Percentiles rank a stretch among this genome's conserved stretches.
phyloP scores from a whole-genome alignment of 257 asterid species.

The Cruciata laevipes region DNA sequence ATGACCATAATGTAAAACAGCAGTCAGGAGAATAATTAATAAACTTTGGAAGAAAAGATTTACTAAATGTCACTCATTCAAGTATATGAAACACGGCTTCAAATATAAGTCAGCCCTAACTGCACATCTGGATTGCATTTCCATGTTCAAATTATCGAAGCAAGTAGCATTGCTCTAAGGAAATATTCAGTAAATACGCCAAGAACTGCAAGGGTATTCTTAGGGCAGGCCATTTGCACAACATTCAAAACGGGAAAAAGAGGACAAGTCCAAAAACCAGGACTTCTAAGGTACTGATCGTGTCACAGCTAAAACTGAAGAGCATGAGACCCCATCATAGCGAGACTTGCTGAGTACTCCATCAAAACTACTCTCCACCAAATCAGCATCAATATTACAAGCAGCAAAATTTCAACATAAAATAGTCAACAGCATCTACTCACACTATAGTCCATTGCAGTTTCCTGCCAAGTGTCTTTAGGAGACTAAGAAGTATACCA shows the following conservation, averaged over 20 bases:
- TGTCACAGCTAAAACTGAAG: neutral
- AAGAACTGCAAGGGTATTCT: neutral
- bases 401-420: neutral
- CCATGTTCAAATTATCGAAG: neutral
- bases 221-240: neutral
- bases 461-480: neutral
- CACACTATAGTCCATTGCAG: neutral
- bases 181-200: neutral
- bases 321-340: neutral
- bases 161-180: neutral
- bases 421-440: no score
- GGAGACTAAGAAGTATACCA: neutral
- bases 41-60: neutral
- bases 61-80: neutral
- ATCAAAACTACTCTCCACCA: neutral
- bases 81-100: neutral
- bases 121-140: neutral
- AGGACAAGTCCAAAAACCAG: neutral
- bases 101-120: neutral
- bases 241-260: neutral
- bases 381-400: neutral
- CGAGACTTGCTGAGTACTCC: neutral
- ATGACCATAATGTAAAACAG: constrained; percentile 1
- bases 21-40: neutral
- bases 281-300: neutral